Percentiles rank a stretch among this genome's conserved stretches.
Conservation (phyloP, 1,284 basidiomycete genomes). For the Nidula niveotomentosa region DNA sequence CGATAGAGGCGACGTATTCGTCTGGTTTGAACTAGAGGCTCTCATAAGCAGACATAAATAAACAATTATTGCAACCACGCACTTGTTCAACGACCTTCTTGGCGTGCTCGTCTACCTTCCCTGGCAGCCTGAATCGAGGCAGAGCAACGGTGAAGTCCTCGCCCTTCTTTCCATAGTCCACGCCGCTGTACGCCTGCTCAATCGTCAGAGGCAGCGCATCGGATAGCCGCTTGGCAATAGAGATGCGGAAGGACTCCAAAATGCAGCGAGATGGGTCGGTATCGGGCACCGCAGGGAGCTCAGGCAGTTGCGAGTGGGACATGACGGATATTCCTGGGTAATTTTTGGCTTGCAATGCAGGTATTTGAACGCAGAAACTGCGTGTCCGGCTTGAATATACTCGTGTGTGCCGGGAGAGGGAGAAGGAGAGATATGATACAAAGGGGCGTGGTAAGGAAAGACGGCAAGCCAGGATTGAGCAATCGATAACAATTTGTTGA, state of each 20-base stretch:
- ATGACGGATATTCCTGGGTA: neutral
- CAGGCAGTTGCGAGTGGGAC: constrained; percentile 16
- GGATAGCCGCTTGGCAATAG: constrained; percentile 79
- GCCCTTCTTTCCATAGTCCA: constrained; percentile 91
- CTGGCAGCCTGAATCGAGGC: constrained; percentile 86
- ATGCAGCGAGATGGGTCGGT: constrained; percentile 73
- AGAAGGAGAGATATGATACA: constrained; percentile 11
- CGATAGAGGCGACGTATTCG: constrained; percentile 65
- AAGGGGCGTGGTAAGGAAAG: constrained; percentile 14
- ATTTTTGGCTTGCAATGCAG: constrained; percentile 11
- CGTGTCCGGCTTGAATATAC: neutral
- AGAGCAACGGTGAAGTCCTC: constrained; percentile 92
- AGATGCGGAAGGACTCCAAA: constrained; percentile 84
- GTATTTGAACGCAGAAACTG: neutral
- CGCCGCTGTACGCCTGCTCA: constrained; percentile 79
- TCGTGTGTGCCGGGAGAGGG: neutral
- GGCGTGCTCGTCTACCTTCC: constrained; percentile 81
- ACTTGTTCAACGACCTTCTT: constrained; percentile 76
- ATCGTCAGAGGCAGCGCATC: constrained; percentile 71
- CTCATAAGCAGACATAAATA: neutral
- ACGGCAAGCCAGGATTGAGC: neutral
- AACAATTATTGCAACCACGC: constrained; percentile 22
- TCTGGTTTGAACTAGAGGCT: constrained; percentile 62
- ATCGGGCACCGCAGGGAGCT: constrained; percentile 58
- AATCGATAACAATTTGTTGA: neutral